A percentile compares a stretch with the other conserved stretches of the same genome.
Conservation (phyloP, 2,329 filamentous ascomycete genomes). For the Fusarium brachygibbosum region DNA sequence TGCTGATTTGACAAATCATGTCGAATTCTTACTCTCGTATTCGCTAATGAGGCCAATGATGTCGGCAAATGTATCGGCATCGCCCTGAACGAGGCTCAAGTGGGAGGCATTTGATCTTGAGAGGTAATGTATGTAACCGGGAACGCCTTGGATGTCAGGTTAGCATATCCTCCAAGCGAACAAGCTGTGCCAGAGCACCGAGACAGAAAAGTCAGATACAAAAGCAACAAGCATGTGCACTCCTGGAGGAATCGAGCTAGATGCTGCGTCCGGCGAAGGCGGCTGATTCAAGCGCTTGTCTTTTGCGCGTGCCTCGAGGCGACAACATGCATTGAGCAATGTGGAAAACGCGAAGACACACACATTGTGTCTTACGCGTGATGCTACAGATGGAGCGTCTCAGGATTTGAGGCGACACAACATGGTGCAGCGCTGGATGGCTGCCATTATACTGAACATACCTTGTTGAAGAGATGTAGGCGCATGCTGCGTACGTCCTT, state of each 20-base stretch:
- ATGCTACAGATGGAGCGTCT: conserved; percentile 40
- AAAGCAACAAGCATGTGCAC: conserved; percentile 42
- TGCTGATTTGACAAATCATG: background rate
- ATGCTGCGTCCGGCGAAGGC: conserved; percentile 32
- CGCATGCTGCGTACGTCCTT: conserved; percentile 58
- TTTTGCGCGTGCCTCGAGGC: conserved; percentile 20
- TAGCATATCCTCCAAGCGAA: conserved; percentile 41
- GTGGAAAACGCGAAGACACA: conserved; percentile 17
- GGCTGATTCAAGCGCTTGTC: conserved; percentile 17
- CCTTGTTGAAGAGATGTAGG: conserved; percentile 58
- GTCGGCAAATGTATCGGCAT: conserved; percentile 77
- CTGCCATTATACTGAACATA: conserved; percentile 53
- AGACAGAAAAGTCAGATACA: conserved; percentile 41
- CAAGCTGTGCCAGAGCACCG: conserved; percentile 38
- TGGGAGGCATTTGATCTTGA: conserved; percentile 60
- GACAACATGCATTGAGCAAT: conserved; percentile 24
- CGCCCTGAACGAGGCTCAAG: conserved; percentile 66
- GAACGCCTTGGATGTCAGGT: conserved; percentile 40
- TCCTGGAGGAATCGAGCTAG: conserved; percentile 41
- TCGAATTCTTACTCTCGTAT: conserved; percentile 72
- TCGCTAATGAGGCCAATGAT: conserved; percentile 80
- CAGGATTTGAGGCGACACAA: conserved; percentile 38
- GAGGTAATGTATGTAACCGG: conserved; percentile 66
- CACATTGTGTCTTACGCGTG: conserved; percentile 12
- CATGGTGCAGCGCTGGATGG: conserved; percentile 33